phyloP scores from a whole-genome alignment of 2,329 filamentous ascomycete species.

The Talaromyces sp. region DNA sequence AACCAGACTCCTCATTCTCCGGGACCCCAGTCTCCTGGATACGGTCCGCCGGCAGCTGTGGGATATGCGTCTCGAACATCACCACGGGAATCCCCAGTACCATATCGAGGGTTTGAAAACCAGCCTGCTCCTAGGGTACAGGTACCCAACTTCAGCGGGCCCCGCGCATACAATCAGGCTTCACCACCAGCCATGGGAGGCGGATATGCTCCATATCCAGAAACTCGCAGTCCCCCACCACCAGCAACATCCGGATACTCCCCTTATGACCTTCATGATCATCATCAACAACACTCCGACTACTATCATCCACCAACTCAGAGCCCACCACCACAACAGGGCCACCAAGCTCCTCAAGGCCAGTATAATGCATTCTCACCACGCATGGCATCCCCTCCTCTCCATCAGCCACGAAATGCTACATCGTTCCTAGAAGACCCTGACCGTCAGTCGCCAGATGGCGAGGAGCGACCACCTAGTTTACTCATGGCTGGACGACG shows the following conservation, averaged over 20 bases:
- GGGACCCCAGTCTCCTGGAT: constrained; percentile 1
- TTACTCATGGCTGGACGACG: constrained; percentile 37
- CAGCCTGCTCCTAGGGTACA: constrained; percentile 8
- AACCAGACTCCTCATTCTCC: constrained; percentile 10
- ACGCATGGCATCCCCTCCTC: not conserved
- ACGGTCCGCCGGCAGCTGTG: not conserved
- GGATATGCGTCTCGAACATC: constrained; percentile 7
- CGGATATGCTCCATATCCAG: constrained; percentile 10
- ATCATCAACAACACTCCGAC: not conserved
- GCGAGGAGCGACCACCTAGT: constrained; percentile 33
- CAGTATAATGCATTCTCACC: constrained; percentile 7
- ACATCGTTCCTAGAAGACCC: constrained; percentile 1
- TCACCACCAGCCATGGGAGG: constrained; percentile 9
- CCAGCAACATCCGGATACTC: constrained; percentile 7
- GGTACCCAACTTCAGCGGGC: constrained; percentile 12
- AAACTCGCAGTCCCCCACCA: constrained; percentile 5
- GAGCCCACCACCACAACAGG: not conserved
- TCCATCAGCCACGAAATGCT: constrained; percentile 1
- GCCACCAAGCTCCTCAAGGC: not conserved
- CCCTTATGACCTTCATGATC: not conserved
- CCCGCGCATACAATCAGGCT: constrained; percentile 6
- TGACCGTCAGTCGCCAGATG: not conserved
- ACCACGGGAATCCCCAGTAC: constrained; percentile 1
- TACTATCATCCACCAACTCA: not conserved
- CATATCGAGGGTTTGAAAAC: constrained; percentile 15